Evolutionary conservation across 768 basidiomycete genomes (phyloP), one percentile per base, ranked within the genome.

Genomic region (Rhodotorula graminis): DNA sequence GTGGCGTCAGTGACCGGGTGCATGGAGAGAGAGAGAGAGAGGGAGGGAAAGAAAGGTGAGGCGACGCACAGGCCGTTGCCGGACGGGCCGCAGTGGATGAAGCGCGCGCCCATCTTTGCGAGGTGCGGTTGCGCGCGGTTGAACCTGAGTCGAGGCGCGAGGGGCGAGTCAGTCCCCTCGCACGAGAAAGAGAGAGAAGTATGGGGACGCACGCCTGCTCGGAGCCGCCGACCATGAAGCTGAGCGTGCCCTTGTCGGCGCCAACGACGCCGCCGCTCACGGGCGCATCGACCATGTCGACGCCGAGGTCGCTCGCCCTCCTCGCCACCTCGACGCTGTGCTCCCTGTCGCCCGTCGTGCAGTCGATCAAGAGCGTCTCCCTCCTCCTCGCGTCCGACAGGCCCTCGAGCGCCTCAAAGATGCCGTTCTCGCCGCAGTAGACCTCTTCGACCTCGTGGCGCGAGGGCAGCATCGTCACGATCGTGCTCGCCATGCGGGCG

Each of bases 261-360:
- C 92, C 94, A 23, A 89, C 83, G 18, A 92, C 91, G 47, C 92
- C 93, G 67, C 94, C 94, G 61, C 92, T 93, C 2, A 97, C 93
- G 6, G 94, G 94, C 11, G 94, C 93, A 79, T 97, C 94, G 31
- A 96, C 84, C 87, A 96, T 92, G 53, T 82, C 82, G 14, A 88
- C 91, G 37, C 89, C 88, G 23, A 78, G 69, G 18, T 42, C 25
- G 53, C 25, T 19, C 27, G 72, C 59, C 33, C 84, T 81, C 18
- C 79, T 70, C 0, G 92, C 86, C 19, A 94, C 87, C 44, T 84
- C 81, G 55, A 86, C 86, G 0, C 93, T 88, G 16, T 89, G 87
- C 14, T 83, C 83, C 12, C 93, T 89, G 76, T 95, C 92, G 52
- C 94, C 84, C 0, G 94, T 95, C 16, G 94, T 97, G 15, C 90